A percentile compares a stretch with the other conserved stretches of the same genome.
phyloP scores from a whole-genome alignment of 1,284 basidiomycete genomes.

The Rhodofomes roseus region DNA sequence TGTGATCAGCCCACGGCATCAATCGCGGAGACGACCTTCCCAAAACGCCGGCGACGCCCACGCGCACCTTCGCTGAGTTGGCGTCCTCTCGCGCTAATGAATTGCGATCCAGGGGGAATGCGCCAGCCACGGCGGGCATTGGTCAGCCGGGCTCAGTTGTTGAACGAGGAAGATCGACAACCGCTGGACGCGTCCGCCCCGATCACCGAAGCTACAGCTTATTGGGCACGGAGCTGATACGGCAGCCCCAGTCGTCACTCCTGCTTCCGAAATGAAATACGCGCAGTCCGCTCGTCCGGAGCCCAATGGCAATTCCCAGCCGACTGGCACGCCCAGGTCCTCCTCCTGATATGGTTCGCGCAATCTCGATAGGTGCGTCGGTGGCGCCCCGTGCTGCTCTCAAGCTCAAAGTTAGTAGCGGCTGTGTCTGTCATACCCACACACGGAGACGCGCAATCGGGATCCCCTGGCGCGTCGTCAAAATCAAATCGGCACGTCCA shows the following conservation, averaged over 20 bases:
- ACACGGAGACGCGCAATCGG: background rate
- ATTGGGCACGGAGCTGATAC: background rate
- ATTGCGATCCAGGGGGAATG: background rate
- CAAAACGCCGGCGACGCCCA: background rate
- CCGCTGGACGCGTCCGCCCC: background rate
- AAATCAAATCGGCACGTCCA: background rate
- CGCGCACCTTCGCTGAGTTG: background rate
- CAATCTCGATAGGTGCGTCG: background rate
- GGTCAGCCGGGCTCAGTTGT: background rate
- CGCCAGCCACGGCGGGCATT: background rate
- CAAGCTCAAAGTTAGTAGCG: background rate
- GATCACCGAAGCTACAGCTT: background rate
- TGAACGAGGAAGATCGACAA: background rate
- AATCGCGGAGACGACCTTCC: background rate
- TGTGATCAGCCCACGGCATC: background rate
- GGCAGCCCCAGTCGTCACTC: background rate
- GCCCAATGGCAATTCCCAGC: background rate
- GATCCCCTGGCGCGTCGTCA: background rate
- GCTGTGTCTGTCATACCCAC: background rate
- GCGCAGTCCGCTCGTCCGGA: background rate
- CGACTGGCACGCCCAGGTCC: background rate
- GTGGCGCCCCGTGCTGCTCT: background rate
- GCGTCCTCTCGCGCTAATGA: background rate
- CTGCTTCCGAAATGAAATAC: background rate
- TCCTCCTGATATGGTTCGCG: background rate